Conservation (phyloP, 352 stramenopile genomes). For the Phytophthora citricola region DNA sequence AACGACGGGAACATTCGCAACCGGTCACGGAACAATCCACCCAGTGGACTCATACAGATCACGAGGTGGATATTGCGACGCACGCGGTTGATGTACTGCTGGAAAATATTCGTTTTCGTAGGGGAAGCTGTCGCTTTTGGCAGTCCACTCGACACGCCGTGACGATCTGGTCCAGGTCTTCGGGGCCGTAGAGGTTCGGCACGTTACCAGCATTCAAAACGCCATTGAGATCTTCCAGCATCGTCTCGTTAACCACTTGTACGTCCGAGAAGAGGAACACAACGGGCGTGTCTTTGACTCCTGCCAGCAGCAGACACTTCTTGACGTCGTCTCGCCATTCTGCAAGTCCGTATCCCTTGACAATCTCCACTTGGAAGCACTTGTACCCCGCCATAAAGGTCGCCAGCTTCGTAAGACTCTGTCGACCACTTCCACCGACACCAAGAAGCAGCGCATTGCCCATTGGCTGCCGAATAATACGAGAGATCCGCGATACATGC, state of each 20-base stretch:
- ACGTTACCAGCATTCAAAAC: constrained; percentile 96
- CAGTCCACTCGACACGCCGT: constrained; percentile 92
- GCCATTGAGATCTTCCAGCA: constrained; percentile 96
- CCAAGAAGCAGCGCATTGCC: constrained; percentile 93
- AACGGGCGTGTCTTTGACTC: constrained; percentile 91
- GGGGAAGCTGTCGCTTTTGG: constrained; percentile 90
- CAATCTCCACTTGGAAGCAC: constrained; percentile 95
- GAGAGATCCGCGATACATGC: constrained; percentile 84
- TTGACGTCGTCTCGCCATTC: constrained; percentile 96
- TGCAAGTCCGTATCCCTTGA: constrained; percentile 92
- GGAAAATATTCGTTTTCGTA: constrained; percentile 95
- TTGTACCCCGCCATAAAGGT: constrained; percentile 95
- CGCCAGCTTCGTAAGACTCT: constrained; percentile 93
- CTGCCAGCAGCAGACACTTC: constrained; percentile 88
- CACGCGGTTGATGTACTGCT: constrained; percentile 94
- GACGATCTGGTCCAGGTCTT: constrained; percentile 94
- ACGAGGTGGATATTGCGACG: constrained; percentile 93
- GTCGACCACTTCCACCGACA: constrained; percentile 92
- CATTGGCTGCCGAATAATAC: constrained; percentile 84
- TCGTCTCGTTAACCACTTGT: constrained; percentile 95
- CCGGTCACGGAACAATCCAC: constrained; percentile 79
- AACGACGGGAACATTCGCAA: constrained; percentile 90
- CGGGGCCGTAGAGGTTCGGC: constrained; percentile 92
- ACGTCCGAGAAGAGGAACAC: constrained; percentile 96
- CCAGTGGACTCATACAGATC: constrained; percentile 89